Conservation (phyloP, 2,329 filamentous ascomycete genomes). For the Ophiosphaerella herpotricha region DNA sequence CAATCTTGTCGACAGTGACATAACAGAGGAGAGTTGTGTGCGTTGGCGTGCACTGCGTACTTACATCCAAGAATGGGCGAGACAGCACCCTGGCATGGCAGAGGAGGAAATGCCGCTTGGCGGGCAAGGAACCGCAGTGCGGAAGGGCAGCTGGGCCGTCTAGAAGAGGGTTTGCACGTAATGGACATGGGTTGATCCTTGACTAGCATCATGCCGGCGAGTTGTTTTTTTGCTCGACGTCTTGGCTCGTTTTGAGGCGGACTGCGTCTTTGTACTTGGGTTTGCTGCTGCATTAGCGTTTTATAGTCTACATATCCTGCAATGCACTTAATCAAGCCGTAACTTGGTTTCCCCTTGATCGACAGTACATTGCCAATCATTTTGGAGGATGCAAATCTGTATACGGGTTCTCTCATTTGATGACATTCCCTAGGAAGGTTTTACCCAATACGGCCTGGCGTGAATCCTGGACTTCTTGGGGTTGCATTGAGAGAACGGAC, state of each 20-base stretch:
- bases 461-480: too few relatives aligned
- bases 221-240: not conserved
- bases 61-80: slow-evolving; percentile 89
- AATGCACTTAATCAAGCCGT: too few relatives aligned
- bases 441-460: too few relatives aligned
- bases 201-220: not conserved
- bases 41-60: slow-evolving; percentile 82
- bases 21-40: slow-evolving; percentile 60
- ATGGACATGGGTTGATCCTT: not conserved
- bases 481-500: too few relatives aligned
- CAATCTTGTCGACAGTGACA: slow-evolving; percentile 56
- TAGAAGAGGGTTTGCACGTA: slow-evolving; percentile 9
- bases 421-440: too few relatives aligned
- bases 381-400: too few relatives aligned
- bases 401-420: too few relatives aligned
- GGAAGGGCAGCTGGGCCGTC: slow-evolving; percentile 55
- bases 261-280: too few relatives aligned
- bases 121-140: slow-evolving; percentile 50
- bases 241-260: not conserved
- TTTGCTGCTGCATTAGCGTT: too few relatives aligned
- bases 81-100: slow-evolving; percentile 76
- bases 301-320: too few relatives aligned
- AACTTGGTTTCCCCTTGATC: too few relatives aligned
- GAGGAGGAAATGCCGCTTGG: slow-evolving; percentile 33
- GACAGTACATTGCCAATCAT: too few relatives aligned